A percentile compares a stretch with the other conserved stretches of the same genome.
phyloP scores from a whole-genome alignment of 2,329 filamentous ascomycete species.

The Diaporthe sp. region DNA sequence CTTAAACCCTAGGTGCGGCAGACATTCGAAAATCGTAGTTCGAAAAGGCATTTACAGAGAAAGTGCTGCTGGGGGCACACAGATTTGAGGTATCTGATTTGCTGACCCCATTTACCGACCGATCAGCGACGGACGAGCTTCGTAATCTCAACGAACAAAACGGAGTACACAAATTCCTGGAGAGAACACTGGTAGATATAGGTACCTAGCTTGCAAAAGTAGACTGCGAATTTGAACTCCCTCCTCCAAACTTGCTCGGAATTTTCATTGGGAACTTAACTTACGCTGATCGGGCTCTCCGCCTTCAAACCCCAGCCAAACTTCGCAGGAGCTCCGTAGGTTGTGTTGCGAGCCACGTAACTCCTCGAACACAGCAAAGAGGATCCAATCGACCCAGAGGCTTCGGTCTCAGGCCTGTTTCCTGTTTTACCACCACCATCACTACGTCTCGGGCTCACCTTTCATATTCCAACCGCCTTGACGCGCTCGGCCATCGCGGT shows the following conservation, averaged over 20 bases:
- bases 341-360: not conserved
- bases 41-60: not conserved
- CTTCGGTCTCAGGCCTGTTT: too few species aligned
- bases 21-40: not conserved
- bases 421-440: too few species aligned
- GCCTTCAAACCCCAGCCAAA: not conserved
- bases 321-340: not conserved
- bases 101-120: not conserved
- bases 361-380: not conserved
- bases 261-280: not conserved
- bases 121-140: not conserved
- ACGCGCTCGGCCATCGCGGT: not conserved
- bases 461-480: not conserved
- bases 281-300: not conserved
- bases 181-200: not conserved
- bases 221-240: not conserved
- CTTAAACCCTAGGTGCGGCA: too few species aligned
- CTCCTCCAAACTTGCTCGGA: not conserved
- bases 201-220: not conserved
- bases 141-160: not conserved
- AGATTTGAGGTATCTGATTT: not conserved
- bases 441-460: not conserved
- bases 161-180: not conserved
- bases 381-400: too few species aligned
- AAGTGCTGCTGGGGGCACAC: not conserved